Evolutionary conservation across 2,329 filamentous ascomycete species (phyloP).

Genomic region (Immersiporthe knoxdaviesiana): DNA sequence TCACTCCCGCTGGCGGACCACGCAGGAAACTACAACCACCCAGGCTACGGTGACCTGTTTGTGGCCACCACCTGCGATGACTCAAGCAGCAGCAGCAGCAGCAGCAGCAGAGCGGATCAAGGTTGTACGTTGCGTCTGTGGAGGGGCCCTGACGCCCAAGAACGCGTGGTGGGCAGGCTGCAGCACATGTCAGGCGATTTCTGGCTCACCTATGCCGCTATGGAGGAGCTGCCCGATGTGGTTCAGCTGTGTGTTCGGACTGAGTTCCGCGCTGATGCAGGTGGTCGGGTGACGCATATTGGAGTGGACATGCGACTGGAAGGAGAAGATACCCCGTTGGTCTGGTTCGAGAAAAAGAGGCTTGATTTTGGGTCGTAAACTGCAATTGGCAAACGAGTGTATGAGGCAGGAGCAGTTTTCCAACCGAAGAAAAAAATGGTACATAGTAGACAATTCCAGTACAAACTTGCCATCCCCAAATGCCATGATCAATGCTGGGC

Average conservation of each 20-base stretch:
- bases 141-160: not conserved
- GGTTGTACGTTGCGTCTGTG: conserved; percentile 5
- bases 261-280: conserved; percentile 25
- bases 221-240: conserved; percentile 5
- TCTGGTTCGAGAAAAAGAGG: conserved; percentile 23
- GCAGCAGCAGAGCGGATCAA: not conserved
- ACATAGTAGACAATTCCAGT: too few species aligned
- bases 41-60: conserved; percentile 26
- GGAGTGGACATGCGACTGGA: conserved; percentile 26
- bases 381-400: too few species aligned
- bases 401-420: too few species aligned
- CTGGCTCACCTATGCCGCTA: conserved; percentile 9
- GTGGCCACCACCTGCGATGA: conserved; percentile 19
- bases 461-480: too few species aligned
- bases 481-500: too few species aligned
- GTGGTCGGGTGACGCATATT: conserved; percentile 23
- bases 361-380: not conserved
- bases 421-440: too few species aligned
- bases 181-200: conserved; percentile 22
- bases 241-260: not conserved
- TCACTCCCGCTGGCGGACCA: conserved; percentile 22
- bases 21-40: conserved; percentile 25
- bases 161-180: not conserved
- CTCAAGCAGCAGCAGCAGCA: too few species aligned
- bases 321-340: conserved; percentile 21